A percentile compares a stretch with the other conserved stretches of the same genome.
phyloP scores from a whole-genome alignment of 2,329 filamentous ascomycete genomes.

The Lasiodiplodia hormozganensis region DNA sequence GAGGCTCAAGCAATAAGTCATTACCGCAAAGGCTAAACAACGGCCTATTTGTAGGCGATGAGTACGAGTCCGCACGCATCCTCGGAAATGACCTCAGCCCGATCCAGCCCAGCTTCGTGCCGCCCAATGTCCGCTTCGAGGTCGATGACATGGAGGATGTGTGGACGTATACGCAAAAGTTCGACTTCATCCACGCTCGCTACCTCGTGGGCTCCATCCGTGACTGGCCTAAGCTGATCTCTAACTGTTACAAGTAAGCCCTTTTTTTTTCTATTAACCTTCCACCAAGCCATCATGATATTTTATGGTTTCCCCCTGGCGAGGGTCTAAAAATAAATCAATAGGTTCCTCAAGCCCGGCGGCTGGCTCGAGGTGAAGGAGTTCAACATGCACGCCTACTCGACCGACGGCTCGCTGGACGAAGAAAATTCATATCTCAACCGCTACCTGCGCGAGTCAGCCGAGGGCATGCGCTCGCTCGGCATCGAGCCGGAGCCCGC shows the following conservation, averaged over 20 bases:
- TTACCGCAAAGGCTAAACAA: neutral
- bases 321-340: conserved; percentile 53
- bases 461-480: conserved; percentile 14
- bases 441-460: neutral
- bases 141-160: conserved; percentile 58
- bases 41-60: conserved; percentile 34
- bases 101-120: conserved; percentile 57
- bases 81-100: conserved; percentile 57
- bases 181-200: conserved; percentile 65
- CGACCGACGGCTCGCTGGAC: conserved; percentile 42
- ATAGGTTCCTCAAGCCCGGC: conserved; percentile 33
- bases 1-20: neutral
- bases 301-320: conserved; percentile 37
- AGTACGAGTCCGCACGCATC: conserved; percentile 40
- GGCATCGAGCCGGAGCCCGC: conserved; percentile 29
- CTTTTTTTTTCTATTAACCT: conserved; percentile 20
- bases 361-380: conserved; percentile 45
- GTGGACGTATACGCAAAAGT: conserved; percentile 42
- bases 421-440: conserved; percentile 22
- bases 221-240: conserved; percentile 60
- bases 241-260: conserved; percentile 55
- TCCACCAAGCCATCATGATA: too few relatives aligned
- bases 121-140: conserved; percentile 55
- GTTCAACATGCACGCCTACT: conserved; percentile 37
- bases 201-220: conserved; percentile 59